Evolutionary conservation across 305 asterid species (phyloP), one percentile per base, ranked within the genome.

Genomic region (Fraxinus greggii): DNA sequence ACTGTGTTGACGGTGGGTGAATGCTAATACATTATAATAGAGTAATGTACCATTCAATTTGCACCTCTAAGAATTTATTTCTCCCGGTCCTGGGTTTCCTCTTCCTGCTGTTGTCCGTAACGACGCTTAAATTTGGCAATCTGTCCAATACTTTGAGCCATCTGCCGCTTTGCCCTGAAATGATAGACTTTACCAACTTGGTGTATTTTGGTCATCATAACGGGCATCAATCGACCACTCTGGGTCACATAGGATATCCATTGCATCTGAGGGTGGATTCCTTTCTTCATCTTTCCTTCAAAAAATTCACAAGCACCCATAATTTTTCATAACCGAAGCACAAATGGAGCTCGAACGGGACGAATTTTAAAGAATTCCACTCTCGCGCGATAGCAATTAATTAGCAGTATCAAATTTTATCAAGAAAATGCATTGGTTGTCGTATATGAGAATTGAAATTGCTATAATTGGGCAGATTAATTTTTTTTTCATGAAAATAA

Each of bases 161-260:
- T 90, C 85, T 93, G 97, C 76, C 92, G 85, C 89, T 85, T 91
- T 0, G 98, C 95, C 24, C 97, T 92, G 38, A 91, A 80, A 83
- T 95, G 98, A 85, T 95, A 93, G 40, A 93, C 94, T 87, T 95
- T 93, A 38, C 98, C 97, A 15, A 87, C 91, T 82, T 88, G 90
- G 86, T 92, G 92, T 80, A 93, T 89, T 89, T 90, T 95, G 75
- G 94, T 89, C 98, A 95, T 95, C 92, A 87, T 90, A 65, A 93
- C 90, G 70, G 89, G 90, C 76, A 92, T 86, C 85, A 95, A 85
- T 24, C 97, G 87, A 2, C 98, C 98, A 74, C 94, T 93, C 83
- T 90, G 98, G n/a, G 98, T 91, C 92, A 93, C 98, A 13, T 92
- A 92, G 0, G 98, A 90, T 85, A 92, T 90, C 98, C 98, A 95